Evolutionary conservation across 495 filamentous ascomycete genomes (phyloP), one percentile per base, ranked within the genome.

Genomic region (Entonaema liquescens): DNA sequence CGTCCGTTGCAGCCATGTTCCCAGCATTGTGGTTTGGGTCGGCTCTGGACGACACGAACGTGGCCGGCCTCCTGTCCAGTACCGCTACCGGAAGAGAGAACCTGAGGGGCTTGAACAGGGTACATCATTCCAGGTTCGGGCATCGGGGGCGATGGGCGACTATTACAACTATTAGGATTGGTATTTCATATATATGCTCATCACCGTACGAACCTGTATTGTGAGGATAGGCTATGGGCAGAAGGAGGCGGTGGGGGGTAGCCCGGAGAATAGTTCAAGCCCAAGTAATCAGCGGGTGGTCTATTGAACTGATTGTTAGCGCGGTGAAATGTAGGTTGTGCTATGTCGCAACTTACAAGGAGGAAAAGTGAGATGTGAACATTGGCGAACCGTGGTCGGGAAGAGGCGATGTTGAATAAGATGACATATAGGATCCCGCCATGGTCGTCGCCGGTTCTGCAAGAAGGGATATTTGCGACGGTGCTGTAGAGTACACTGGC

Each of bases 1-100:
- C 94, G 89, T 28, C 94, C 94, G 74, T 97, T 96, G 84, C 94
- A 97, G 8, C 93, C 94, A 71, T 97, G 94, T 53, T 97, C 94
- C 92, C 92, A 97, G 79, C 94, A 97, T 77, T 96, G 94, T 3
- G 94, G 93, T 79, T 94, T 94, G 7, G 92, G 92, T 62, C 92
- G 87, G 55, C 88, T 89, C 72, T 89, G 90, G 12, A 94, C 84
- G 38, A 94, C 87, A 56, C 92, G 85, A 4, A 92, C 88, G 57
- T 88, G 84, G 17, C 85, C 85, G 8, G 67, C 68, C 21, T 80
- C 70, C 19, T 76, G 85, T 72, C 67, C 49, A 1, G 76, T 31
- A 25, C 72, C 62, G 9, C 54, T 62, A 15, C 75, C 75, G 3
- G 75, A 76, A 28, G 75, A 69, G 1, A 77, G 67, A 65, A 74